Base-by-base conservation (phyloP, 129 eudicot genomes). In the Oenanthe sinensis region DNA sequence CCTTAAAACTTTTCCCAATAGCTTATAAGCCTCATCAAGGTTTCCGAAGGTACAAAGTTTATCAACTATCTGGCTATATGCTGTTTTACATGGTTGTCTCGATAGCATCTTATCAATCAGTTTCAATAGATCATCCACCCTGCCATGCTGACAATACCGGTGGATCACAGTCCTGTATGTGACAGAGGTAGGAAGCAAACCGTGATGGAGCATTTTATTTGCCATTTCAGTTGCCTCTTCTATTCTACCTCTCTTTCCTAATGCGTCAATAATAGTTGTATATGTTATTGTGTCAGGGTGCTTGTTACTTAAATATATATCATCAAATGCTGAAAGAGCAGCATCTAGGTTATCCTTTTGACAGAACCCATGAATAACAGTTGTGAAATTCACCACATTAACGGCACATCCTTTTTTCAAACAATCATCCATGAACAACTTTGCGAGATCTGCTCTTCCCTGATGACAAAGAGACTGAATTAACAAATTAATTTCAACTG, bases 281-380 rank as follows among this genome's bases (percentile, higher is more conserved):
- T 88, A 94, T 19, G 98, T 91, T 76, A 94, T 82, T 30, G 72
- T 89, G 76, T 94, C 98, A 2, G 98, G 96, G 79, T 86, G 87
- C 81, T 88, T 87, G 87, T 91, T 83, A 77, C 81, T 90, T 81
- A 94, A 84, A 84, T 91, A 94, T 89, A 94, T 91, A 75, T 94
- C 98, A 86, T 94, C 98, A 77, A 91, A 84, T 58, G 91, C 91
- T 4, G 98, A 94, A 26, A 94, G 87, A 4, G 93, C 98, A 33
- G 89, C 81, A 36, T 86, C 93, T 55, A 94, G 63, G 74, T 94
- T 93, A 69, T 78, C 89, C 37, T 80, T 88, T 78, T 87, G 85
- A 76, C 93, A 91, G 79, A 89, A 90, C 3, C 98, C 98, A 39
- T 94, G 97, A 85, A 94, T 88, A 12, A 94, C 88, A 79, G 87